Evolutionary conservation across 768 basidiomycete genomes (phyloP).

Genomic region (Dioszegia crocea): DNA sequence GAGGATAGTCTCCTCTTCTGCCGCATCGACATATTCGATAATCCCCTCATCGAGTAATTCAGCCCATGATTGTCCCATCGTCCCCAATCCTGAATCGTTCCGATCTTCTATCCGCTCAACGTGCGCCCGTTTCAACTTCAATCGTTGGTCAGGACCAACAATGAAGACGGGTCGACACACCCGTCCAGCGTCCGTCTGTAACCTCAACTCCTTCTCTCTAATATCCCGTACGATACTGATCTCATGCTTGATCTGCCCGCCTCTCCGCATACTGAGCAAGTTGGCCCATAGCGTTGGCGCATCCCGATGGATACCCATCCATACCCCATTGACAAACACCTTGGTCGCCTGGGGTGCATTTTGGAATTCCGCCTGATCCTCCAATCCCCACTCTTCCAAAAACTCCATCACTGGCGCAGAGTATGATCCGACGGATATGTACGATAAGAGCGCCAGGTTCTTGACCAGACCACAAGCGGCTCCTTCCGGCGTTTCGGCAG

Average conservation of each 20-base stretch:
- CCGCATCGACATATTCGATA: slow-evolving; percentile 91
- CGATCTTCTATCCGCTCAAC: slow-evolving; percentile 58
- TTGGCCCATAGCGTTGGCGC: slow-evolving; percentile 88
- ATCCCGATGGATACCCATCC: slow-evolving; percentile 98
- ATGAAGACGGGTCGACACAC: slow-evolving; percentile 97
- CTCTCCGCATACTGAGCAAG: slow-evolving; percentile 83
- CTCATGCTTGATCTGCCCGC: slow-evolving; percentile 91
- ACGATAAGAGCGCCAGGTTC: slow-evolving; percentile 94
- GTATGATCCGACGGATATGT: slow-evolving; percentile 94
- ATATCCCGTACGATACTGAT: slow-evolving; percentile 97
- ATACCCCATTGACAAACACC: slow-evolving; percentile 98
- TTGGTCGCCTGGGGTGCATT: slow-evolving; percentile 76
- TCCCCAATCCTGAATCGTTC: slow-evolving; percentile 57
- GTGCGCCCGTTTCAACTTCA: slow-evolving; percentile 77
- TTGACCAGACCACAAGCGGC: slow-evolving; percentile 99
- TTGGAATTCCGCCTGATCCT: slow-evolving; percentile 88
- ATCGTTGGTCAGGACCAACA: slow-evolving; percentile 59
- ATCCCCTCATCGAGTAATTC: slow-evolving; percentile 79
- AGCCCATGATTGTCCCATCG: slow-evolving; percentile 60
- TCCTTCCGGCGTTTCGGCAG: slow-evolving; percentile 98
- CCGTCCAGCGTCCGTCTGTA: slow-evolving; percentile 95
- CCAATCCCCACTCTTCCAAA: slow-evolving; percentile 96
- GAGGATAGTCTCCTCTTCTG: slow-evolving; percentile 99
- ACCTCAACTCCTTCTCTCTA: slow-evolving; percentile 83
- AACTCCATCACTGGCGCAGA: slow-evolving; percentile 94